Evolutionary conservation across 2,329 filamentous ascomycete species (phyloP), one percentile per base, ranked within the genome.

Genomic region (Hypoxylon sp.): DNA sequence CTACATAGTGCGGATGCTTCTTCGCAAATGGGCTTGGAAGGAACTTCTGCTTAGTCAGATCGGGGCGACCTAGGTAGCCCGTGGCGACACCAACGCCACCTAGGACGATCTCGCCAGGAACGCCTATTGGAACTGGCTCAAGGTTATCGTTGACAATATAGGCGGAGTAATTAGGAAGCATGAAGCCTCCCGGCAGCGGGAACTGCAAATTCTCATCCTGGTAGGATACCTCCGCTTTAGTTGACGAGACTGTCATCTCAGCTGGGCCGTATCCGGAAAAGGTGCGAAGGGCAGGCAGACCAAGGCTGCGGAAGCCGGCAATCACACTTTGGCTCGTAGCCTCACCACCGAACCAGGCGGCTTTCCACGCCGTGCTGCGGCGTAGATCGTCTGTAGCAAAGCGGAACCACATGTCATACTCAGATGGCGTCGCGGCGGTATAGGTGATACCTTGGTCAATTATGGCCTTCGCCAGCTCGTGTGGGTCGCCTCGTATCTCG

Each of bases 381-480:
- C 57, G 17, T 9, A 53, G n/a, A 1, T 55, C 47, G 1, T 24
- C 4, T 11, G 37, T 29, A 2, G 71, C 77, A 26, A 73, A 71
- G 3, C 63, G 70, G 2, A 80, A 35, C 79, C 75, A 80, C 10
- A 11, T 42, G 10, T 35, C 11, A 55, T 81, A 82, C 58, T 84
- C 82, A 0, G 82, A 78, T 0, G 82, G 82, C 0, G 80, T 82
- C 1, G 74, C 78, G 3, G 66, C 65, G 0, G 81, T 83, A 19
- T 74, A 73, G 0, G 79, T 81, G 42, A 85, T 70, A 1, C 66
- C 44, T 2, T 82, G 42, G 1, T 74, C 10, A 0, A 13, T 46
- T 5, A 85, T 80, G 8, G 83, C 50, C 0, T 78, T 57, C 0
- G 77, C 67, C 8, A 85, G 67, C 0, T 17, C 48, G 0, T 24